Base-by-base conservation (phyloP, 768 basidiomycete species). In the Auricularia auricula-judae region DNA sequence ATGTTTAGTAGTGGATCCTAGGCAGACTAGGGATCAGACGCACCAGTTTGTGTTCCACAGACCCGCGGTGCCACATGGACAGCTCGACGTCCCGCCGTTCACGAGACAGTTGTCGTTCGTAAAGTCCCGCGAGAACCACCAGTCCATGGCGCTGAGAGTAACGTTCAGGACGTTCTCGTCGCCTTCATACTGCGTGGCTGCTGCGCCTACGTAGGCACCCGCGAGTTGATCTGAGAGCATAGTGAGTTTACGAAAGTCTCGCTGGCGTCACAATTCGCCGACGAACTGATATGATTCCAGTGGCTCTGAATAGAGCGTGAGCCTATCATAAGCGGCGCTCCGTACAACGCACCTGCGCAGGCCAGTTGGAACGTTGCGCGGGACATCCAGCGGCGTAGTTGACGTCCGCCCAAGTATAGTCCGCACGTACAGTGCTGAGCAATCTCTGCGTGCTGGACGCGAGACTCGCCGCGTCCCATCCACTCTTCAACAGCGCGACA, bases 321-420 rank as follows among this genome's bases (percentile, higher is more conserved):
- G 47, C 7, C 5, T 18, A 5, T 51, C 21, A 21, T 8, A 12
- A 18, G 4, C 18, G 47, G 18, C 5, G 47, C 11, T 18, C 10
- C n/a, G 4, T 53, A 34, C 4, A 4, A 64, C 66, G 61, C 63
- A 73, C 75, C 67, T 16, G 77, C 14, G 86, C 86, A 10, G 86
- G 86, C 87, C 87, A 88, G 67, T 86, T 88, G 7, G 86, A 87
- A 11, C 82, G 77, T 63, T 79, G 80, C 5, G 84, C 87, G 53
- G 72, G 70, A 66, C 87, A 88, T 4, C 87, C 86, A 23, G 84
- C 77, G 0, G 83, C 79, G 68, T 87, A 87, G 68, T 88, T 80
- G 18, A 89, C 76, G 54, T 79, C 75, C 2, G 75, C 36, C 69
- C 69, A 73, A 11, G 66, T 70, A 4, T 70, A 71, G 42, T 69